Conservation (phyloP, 768 basidiomycete species). For the Sporobolomyces pararoseus region DNA sequence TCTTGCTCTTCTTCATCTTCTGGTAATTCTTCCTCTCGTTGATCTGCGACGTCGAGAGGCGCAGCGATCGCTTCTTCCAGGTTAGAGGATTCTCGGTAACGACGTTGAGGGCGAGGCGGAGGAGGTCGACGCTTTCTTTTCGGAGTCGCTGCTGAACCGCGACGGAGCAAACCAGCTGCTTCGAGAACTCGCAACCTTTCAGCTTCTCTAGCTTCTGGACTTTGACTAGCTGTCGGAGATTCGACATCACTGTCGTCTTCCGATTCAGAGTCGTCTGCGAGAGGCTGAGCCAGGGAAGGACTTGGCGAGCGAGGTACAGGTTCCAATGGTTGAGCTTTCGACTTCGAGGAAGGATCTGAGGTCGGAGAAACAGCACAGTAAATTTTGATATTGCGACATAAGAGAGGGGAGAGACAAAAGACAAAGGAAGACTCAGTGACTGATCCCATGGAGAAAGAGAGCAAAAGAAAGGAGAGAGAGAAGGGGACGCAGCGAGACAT, state of each 20-base stretch:
- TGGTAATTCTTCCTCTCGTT: neutral
- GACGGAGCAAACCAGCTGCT: conserved; percentile 70
- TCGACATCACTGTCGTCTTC: conserved; percentile 39
- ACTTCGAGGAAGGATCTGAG: neutral
- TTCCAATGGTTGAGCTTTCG: neutral
- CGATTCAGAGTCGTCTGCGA: neutral
- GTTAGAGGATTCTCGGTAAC: conserved; percentile 16
- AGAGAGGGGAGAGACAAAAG: neutral
- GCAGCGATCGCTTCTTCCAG: neutral
- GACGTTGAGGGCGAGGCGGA: conserved; percentile 34
- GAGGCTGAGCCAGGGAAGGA: neutral
- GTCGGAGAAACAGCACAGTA: neutral
- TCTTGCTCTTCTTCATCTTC: conserved; percentile 22
- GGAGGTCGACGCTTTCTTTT: conserved; percentile 25
- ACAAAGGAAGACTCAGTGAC: conserved; percentile 16
- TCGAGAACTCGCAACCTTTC: conserved; percentile 80
- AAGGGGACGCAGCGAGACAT: conserved; percentile 52
- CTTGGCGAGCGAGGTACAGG: neutral
- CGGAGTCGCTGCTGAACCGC: conserved; percentile 11
- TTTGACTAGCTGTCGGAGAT: neutral
- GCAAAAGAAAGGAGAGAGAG: neutral
- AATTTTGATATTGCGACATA: conserved; percentile 16
- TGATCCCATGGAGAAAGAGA: too few relatives aligned
- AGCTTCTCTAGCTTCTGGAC: conserved; percentile 60
- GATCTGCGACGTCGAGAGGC: conserved; percentile 14